Base-by-base conservation (phyloP, 305 asterid genomes). In the Ajuga reptans region DNA sequence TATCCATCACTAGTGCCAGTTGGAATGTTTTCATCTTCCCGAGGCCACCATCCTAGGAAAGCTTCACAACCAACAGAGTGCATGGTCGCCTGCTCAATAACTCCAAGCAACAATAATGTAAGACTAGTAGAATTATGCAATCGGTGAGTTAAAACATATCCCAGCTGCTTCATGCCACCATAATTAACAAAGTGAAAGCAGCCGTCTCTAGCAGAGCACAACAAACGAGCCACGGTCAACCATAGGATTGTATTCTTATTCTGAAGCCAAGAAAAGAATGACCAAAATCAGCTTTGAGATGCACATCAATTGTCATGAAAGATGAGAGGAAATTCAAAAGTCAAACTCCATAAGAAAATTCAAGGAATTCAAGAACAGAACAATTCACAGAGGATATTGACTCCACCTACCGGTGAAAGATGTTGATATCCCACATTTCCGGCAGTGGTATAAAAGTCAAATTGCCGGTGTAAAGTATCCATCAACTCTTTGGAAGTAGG, bases 151-250 rank as follows among this genome's bases (percentile, higher is more conserved):
- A 92, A 83, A 72, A 78, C 78, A 78, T 82, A 73, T 74, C 86
- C 90, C 77, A 93, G 94, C 81, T 89, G 92, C 90, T 86, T 89
- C 97, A 93, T 85, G 70, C 95, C 95, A 77, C 99, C 95, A 75
- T 71, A 73, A 80, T 66, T 71, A 50, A 76, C 80, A 33, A 76
- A 76, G 56, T 76, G 77, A 52, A 71, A 76, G 74, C 80, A 78
- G 87, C 96, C 85, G 78, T 90, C 97, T 75, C 89, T 85, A 72
- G 92, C 85, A 71, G 94, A 81, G 85, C 97, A 93, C 79, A 90
- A 72, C 73, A 90, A 64, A 72, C 84, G 85, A 74, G 92, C 89
- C 72, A 87, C 55, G 60, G 82, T 76, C 82, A 83, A 76, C 90
- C 90, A 87, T 63, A 90, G 79, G 67, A 84, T 81, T 64, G 84